Base-by-base conservation (phyloP, 441 rosid genomes). In the Pelargonium australe region DNA sequence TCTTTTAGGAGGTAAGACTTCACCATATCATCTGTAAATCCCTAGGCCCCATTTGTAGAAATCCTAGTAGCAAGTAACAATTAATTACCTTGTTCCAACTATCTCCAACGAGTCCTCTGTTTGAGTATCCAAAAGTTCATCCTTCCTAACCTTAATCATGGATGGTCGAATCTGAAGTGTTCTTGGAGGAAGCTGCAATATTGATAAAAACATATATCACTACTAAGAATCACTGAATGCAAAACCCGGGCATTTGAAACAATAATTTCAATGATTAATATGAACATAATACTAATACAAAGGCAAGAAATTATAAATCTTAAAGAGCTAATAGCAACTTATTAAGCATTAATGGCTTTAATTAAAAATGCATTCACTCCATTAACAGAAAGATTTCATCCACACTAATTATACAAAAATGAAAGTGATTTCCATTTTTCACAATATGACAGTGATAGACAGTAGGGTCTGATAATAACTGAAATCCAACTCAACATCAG, bases 131-230 rank as follows among this genome's bases (percentile, higher is more conserved):
- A 75, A 65, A 41, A 77, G 58, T 28, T 70, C 62, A 80, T 83
- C 89, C 20, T 65, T 61, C 19, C 73, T 1, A 64, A 89, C 96
- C 76, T 93, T 93, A 64, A 85, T 79, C 98, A 90, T 93, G 28
- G 92, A 85, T 1, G 63, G 80, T 41, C 92, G 81, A 65, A 89
- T 76, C 37, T 74, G 78, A 69, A 93, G 82, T 16, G 90, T 89
- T 69, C 40, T 68, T 16, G 73, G 66, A n/a, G 70, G 87, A 65
- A 90, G 82, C 96, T 90, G 47, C 72, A 76, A 63, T 68, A 76
- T n/a, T 61, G 73, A 58, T 49, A 57, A 57, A 14, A 17, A 19
- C 8, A 57, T 57, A 25, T 19, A 57, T 16, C 19, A 17, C 62
- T 17, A 17, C 7, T 17, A 57, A 57, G 25, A 57, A 57, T 16